These are phyloP conservation scores for Beta lomatogona DNA, from an alignment of 179 eudicot species.

Conservation along the genomic window DNA sequence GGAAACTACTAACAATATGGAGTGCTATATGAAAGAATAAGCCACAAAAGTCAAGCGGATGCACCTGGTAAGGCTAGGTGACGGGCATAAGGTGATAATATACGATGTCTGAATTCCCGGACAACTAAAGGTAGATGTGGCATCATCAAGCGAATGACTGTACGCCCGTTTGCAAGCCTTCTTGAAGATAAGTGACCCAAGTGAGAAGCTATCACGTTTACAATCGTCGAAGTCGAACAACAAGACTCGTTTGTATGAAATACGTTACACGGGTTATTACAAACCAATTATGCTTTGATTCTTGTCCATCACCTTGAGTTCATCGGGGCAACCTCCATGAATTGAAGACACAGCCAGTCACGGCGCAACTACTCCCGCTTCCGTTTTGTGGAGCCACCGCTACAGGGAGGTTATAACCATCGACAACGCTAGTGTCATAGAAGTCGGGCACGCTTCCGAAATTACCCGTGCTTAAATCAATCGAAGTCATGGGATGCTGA, in stretches of 20 bases:
- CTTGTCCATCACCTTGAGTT: slow-evolving; percentile 1
- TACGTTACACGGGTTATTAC: slow-evolving; percentile 28
- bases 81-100: slow-evolving; percentile 33
- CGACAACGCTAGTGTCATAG: slow-evolving; percentile 21
- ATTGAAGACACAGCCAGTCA: slow-evolving; percentile 28
- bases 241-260: slow-evolving; percentile 22
- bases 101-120: background rate
- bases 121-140: slow-evolving; percentile 13
- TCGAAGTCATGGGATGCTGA: background rate
- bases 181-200: slow-evolving; percentile 9
- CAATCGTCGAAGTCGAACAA: slow-evolving; percentile 16
- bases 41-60: no score
- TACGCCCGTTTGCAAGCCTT: slow-evolving; percentile 25
- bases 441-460: background rate
- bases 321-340: slow-evolving; percentile 1
- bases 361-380: background rate
- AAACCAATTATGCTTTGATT: slow-evolving; percentile 15
- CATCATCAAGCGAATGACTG: slow-evolving; percentile 24
- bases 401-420: slow-evolving; percentile 34
- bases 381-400: slow-evolving; percentile 7
- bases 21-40: fast-evolving
- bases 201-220: background rate
- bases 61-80: slow-evolving; percentile 23
- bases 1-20: no score
- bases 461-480: background rate